Conservation (phyloP, 176 grass and related monocot species). For the Poa annua region DNA sequence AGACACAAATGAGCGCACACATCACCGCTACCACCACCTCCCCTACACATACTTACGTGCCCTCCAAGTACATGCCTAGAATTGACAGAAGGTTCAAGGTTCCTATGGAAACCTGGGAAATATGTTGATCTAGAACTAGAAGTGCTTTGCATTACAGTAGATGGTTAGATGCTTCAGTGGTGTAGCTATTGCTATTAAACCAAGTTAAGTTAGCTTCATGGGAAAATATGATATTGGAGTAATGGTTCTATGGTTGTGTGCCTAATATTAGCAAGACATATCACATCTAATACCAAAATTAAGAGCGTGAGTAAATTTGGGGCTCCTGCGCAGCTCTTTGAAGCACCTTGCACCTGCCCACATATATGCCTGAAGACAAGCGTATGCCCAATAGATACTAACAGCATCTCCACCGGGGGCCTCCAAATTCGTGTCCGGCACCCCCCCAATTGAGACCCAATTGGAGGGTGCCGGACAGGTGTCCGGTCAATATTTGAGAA, state of each 20-base stretch:
- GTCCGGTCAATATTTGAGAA: too few species aligned
- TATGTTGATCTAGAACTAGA: not conserved
- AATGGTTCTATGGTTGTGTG: not conserved
- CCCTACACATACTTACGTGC: not conserved
- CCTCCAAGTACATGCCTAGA: slow-evolving; percentile 1
- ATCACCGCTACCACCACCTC: not conserved
- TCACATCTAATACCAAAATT: not conserved
- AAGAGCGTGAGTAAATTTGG: not conserved
- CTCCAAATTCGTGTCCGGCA: too few species aligned
- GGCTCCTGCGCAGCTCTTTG: not conserved
- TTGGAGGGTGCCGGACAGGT: too few species aligned
- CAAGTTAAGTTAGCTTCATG: not conserved
- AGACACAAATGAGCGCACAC: not conserved
- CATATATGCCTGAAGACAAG: not conserved
- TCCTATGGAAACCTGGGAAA: not conserved
- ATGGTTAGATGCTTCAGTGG: not conserved
- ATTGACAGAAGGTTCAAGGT: slow-evolving; percentile 2
- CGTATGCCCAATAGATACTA: too few species aligned
- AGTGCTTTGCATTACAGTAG: not conserved
- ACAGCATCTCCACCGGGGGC: too few species aligned
- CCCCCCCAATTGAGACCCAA: too few species aligned
- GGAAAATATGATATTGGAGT: not conserved
- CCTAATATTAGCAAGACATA: not conserved
- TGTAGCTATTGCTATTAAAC: not conserved
- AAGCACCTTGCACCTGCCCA: not conserved